Evolutionary conservation across 1,139 yeast genomes (phyloP), one percentile per base, ranked within the genome.

Genomic region (Pichia sp.): DNA sequence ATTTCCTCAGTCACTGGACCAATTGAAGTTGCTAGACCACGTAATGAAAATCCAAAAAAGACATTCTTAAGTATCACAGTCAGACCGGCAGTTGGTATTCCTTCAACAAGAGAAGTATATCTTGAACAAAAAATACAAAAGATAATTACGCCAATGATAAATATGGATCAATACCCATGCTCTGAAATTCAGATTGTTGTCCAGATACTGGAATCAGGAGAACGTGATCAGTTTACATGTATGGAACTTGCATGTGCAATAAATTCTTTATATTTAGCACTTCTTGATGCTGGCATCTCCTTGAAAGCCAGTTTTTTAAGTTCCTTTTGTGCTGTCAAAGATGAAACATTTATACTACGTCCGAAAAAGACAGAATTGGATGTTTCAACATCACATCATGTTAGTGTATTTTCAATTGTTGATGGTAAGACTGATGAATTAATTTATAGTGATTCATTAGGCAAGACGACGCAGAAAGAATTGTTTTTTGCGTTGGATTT

Each of bases 1-100:
- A 64, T 87, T 4, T 79, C 83, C 36, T 80, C 96, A 0, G 90
- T 90, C 1, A 76, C 90, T 1, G 98, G 98, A 0, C 98, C 98
- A 0, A 74, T 90, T 39, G 97, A 90, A 58, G 86, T 90, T 10
- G 34, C 51, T 2, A 84, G 83, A 62, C 65, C 77, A 22, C 75
- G 94, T 55, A 96, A 89, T 60, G 98, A 92, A 61, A 65, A 82
- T 35, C 96, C 97, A 7, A 82, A 85, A 25, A 71, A 74, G 41
- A 82, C 92, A 20, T 79, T 87, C 26, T 64, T 92, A 34, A 97
- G 89, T 62, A 74, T 92, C n/a, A 76, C 80, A 25, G 79, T 90
- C 3, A 70, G 90, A 41, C 97, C 97, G 1, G 77, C 85, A 24
- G 66, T 71, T 9, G 97, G 97, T 1, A 71, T 83, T 3, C 73